Evolutionary conservation across 768 basidiomycete genomes (phyloP), one percentile per base, ranked within the genome.

Genomic region (Dendrothele bispora): DNA sequence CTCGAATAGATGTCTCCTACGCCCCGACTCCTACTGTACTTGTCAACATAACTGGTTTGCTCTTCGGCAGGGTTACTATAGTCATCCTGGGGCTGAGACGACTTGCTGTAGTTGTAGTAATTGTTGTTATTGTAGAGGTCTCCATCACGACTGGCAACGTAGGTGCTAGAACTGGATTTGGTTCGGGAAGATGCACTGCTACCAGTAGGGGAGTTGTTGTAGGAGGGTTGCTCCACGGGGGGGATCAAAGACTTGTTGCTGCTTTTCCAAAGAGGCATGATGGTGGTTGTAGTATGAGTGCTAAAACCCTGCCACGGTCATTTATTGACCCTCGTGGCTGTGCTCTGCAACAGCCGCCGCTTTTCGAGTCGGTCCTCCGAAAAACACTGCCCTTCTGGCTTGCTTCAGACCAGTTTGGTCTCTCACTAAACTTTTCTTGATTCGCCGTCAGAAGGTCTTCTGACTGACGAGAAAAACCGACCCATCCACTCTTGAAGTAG

Each of bases 221-320:
- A 55, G 20, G 48, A 32, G n/a, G 57, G 52, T 40, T 60, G 58
- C 36, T 71, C 60, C 5, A 86, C 74, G n/a, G 90, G 84, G 37
- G 90, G 90, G 41, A 92, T 91, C 8, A 73, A 46, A 42, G 73
- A 57, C 60, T 81, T 75, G 43, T 84, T 76, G 58, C 84, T 89
- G 61, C 80, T 79, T 63, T 78, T 86, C 70, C 82, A 85, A 57
- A 81, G 77, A 57, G 82, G 77, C 86, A 88, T 87, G n/a, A n/a
- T n/a, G n/a, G n/a, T n/a, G 60, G 49, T 64, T 26, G 40, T 15
- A 29, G 50, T 51, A 49, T 39, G 50, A 41, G 52, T 55, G 46
- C 36, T 53, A 55, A 48, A 34, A 21, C n/a, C n/a, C n/a, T n/a
- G n/a, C n/a, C n/a, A n/a, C n/a, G n/a, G n/a, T n/a, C n/a, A n/a